Evolutionary conservation across 352 stramenopile genomes (phyloP).

Genomic region (Globisporangium rhizosaccharum): DNA sequence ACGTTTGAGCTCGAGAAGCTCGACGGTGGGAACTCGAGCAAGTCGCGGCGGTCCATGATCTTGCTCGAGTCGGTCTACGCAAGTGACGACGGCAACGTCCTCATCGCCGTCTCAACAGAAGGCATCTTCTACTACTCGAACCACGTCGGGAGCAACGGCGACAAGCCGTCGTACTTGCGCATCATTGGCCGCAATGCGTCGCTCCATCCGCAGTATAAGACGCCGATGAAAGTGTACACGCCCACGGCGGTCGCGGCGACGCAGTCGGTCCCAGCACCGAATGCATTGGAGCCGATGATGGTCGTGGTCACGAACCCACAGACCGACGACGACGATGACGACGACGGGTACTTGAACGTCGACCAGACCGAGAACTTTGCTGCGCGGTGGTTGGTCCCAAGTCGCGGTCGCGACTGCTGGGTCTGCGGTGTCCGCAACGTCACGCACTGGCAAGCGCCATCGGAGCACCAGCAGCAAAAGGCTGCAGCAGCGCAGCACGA

Average conservation of each 20-base stretch:
- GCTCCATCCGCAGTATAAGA: conserved; percentile 56
- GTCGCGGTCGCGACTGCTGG: conserved; percentile 51
- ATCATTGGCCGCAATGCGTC: conserved; percentile 73
- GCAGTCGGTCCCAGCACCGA: too few relatives aligned
- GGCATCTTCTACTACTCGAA: conserved; percentile 78
- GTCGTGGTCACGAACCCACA: conserved; percentile 63
- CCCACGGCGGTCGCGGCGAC: conserved; percentile 13
- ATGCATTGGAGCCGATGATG: conserved; percentile 47
- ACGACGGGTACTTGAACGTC: conserved; percentile 66
- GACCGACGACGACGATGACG: conserved; percentile 33
- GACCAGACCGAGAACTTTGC: conserved; percentile 64
- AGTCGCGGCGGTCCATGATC: conserved; percentile 63
- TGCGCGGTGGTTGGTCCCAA: conserved; percentile 66
- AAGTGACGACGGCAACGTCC: conserved; percentile 51
- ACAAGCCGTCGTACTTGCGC: conserved; percentile 20
- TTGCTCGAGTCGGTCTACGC: conserved; percentile 65
- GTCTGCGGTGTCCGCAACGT: conserved; percentile 74
- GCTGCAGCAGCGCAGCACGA: conserved; percentile 11
- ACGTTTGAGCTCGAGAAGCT: conserved; percentile 68
- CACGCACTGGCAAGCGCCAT: conserved; percentile 46
- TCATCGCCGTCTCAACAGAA: conserved; percentile 60
- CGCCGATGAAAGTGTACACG: conserved; percentile 69
- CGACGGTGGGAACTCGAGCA: conserved; percentile 40
- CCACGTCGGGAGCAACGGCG: conserved; percentile 9
- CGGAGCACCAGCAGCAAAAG: conserved; percentile 32